Conservation (phyloP, 2,329 filamentous ascomycete genomes). For the Cladosporium sp. region DNA sequence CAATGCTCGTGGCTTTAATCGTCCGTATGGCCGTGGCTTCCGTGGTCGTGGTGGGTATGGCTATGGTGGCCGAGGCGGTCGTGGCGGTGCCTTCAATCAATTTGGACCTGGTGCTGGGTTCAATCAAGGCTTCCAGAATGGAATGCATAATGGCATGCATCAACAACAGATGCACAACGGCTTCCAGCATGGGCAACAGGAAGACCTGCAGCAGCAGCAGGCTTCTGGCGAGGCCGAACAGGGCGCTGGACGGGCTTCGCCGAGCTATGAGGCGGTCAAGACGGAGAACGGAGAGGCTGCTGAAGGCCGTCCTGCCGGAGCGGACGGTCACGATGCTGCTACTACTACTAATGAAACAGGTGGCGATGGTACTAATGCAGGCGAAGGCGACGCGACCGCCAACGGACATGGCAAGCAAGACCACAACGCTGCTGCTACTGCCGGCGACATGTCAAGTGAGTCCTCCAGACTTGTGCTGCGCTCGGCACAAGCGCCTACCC, state of each 20-base stretch:
- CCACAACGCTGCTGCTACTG: conserved; percentile 12
- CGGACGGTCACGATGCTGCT: conserved; percentile 25
- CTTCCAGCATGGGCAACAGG: conserved; percentile 23
- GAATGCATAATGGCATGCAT: conserved; percentile 19
- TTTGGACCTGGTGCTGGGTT: conserved; percentile 14
- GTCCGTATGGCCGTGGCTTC: conserved; percentile 44
- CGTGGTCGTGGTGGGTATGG: conserved; percentile 33
- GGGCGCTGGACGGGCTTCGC: conserved; percentile 29
- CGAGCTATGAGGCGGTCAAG: conserved; percentile 32
- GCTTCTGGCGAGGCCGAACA: conserved; percentile 13
- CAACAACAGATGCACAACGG: conserved; percentile 29
- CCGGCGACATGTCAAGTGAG: conserved; percentile 3
- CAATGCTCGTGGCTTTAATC: conserved; percentile 70
- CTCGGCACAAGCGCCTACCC: background rate
- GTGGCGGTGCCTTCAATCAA: conserved; percentile 20
- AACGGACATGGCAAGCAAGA: conserved; percentile 19
- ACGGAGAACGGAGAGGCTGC: conserved; percentile 21
- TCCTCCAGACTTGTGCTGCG: background rate
- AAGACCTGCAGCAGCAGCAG: conserved; percentile 24
- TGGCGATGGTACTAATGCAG: conserved; percentile 32
- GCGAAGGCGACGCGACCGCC: conserved; percentile 18
- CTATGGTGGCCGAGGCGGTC: conserved; percentile 19
- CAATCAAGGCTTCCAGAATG: conserved; percentile 16
- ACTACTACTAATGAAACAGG: conserved; percentile 34
- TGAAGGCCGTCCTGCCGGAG: conserved; percentile 20